Evolutionary conservation across 225 moss, liverwort and hornwort genomes (phyloP).

Genomic region (Anthoceros angustus): DNA sequence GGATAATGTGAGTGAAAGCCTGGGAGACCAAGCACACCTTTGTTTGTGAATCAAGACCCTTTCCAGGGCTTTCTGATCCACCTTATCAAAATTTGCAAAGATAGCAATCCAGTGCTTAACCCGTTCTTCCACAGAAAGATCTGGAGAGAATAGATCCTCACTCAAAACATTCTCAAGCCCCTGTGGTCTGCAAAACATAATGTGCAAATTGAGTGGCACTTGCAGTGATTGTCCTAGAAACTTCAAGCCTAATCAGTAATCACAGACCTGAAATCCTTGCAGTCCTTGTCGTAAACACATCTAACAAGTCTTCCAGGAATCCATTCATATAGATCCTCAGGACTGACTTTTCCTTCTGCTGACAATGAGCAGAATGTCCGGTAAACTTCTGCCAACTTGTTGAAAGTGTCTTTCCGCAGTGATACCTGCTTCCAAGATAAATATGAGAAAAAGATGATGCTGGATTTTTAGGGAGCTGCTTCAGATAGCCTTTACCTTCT

Average conservation of each 20-base stretch:
- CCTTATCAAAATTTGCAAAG: constrained; percentile 57
- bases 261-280: constrained; percentile 33
- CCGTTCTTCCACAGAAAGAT: constrained; percentile 60
- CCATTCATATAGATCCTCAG: constrained; percentile 91
- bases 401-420: constrained; percentile 60
- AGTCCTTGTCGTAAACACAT: constrained; percentile 72
- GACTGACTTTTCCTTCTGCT: constrained; percentile 31
- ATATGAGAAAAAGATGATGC: background rate
- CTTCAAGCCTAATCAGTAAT: background rate
- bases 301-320: constrained; percentile 81
- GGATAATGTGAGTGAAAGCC: background rate
- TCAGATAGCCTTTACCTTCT: constrained; percentile 37
- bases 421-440: constrained; percentile 31
- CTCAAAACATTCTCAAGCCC: constrained; percentile 71
- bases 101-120: constrained; percentile 67
- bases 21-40: constrained; percentile 19
- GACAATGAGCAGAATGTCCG: constrained; percentile 59
- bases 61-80: constrained; percentile 64
- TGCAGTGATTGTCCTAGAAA: background rate
- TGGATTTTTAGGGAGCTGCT: background rate
- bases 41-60: constrained; percentile 64
- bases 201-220: background rate
- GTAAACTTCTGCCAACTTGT: constrained; percentile 63
- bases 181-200: constrained; percentile 43
- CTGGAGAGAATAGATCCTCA: constrained; percentile 49